Evolutionary conservation across 176 grass and related monocot species (phyloP), one percentile per base, ranked within the genome.

Genomic region (Aegilops tauschii): DNA sequence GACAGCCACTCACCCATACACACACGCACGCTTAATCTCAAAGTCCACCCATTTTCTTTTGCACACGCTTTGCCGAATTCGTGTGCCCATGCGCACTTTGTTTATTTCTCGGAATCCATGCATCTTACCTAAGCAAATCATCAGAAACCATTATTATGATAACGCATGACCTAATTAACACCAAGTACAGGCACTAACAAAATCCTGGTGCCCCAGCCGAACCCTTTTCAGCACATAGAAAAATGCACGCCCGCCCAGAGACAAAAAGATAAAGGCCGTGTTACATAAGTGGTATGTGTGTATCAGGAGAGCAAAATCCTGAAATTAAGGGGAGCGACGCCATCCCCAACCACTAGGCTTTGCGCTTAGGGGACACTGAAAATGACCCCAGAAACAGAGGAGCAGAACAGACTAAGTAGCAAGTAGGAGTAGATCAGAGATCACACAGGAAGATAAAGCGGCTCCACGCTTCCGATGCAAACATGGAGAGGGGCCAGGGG

Each of bases 251-350:
- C 47, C 25, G 77, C 76, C 47, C 29, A 20, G 42, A 85, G 75
- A 83, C 63, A 73, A 44, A 83, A 91, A 91, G 28, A 85, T 73
- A 90, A 91, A 93, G 74, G 74, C 29, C 61, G 58, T 65, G 76
- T 44, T 45, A 45, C 54, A 0, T 56, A 0, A 21, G 52, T 73
- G 29, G 69, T 83, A 84, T 30, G 70, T 76, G 84, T 16, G 90
- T 18, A 73, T 84, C 80, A 81, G 61, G 79, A 90, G 20, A 87
- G 69, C 95, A 88, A 84, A 87, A 92, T 72, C 91, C 93, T 87
- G 87, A 85, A 98, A 90, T 95, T 29, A 85, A 78, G 93, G 86
- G 77, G 56, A 67, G 62, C 37, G 59, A 61, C 39, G 42, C n/a
- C 70, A 66, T 65, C 28, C 58, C 73, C 85, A 87, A 86, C 84